phyloP scores from a whole-genome alignment of 176 grass and related monocot species.

The Cymbopogon citratus region DNA sequence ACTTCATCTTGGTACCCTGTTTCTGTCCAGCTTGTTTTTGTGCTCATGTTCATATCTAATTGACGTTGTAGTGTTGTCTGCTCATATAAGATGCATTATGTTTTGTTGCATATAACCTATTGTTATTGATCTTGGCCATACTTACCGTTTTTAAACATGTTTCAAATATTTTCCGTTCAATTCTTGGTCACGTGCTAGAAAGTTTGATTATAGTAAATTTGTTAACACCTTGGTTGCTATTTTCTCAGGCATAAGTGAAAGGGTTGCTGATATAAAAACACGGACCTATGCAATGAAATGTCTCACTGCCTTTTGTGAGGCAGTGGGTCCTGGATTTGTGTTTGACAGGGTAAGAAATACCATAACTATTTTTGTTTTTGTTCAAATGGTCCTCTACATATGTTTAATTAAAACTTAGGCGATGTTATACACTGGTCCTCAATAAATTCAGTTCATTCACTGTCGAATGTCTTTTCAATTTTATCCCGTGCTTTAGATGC shows the following conservation, averaged over 20 bases:
- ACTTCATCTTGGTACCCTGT: neutral
- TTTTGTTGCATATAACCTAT: neutral
- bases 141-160: neutral
- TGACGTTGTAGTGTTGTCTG: neutral
- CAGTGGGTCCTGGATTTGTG: slow-evolving; percentile 92
- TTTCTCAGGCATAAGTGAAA: slow-evolving; percentile 84
- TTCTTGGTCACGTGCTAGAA: slow-evolving; percentile 2
- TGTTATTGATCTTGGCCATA: neutral
- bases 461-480: neutral
- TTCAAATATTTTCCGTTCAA: neutral
- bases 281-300: slow-evolving; percentile 87
- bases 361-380: neutral
- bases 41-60: neutral
- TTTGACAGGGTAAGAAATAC: slow-evolving; percentile 81
- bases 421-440: neutral
- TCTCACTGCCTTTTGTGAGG: slow-evolving; percentile 85
- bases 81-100: neutral
- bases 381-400: neutral
- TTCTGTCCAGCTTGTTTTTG: neutral
- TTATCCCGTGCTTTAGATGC: neutral
- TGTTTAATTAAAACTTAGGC: neutral
- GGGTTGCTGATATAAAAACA: slow-evolving; percentile 98
- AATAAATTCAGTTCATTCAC: neutral
- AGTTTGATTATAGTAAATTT: slow-evolving; percentile 8
- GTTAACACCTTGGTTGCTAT: neutral